Evolutionary conservation across 441 rosid genomes (phyloP).

Genomic region (Gossypium schwendimanii): DNA sequence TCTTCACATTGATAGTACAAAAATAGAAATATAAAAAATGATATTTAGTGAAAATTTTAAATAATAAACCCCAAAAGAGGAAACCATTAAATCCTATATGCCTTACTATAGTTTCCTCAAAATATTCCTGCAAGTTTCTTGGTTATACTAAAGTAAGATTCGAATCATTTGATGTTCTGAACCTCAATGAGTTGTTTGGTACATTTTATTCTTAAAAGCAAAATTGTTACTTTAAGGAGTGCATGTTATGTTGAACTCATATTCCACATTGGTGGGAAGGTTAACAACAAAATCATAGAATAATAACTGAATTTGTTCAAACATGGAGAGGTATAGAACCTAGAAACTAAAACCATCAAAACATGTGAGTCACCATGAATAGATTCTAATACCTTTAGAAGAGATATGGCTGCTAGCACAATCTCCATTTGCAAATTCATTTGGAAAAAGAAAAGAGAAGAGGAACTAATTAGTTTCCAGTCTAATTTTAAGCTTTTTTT

Average conservation of each 20-base stretch:
- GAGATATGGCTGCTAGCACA: neutral
- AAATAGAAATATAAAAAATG: neutral
- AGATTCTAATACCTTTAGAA: neutral
- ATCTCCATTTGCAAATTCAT: neutral
- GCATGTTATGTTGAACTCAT: neutral
- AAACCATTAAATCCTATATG: neutral
- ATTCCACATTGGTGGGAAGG: neutral
- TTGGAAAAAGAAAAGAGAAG: neutral
- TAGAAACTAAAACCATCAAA: neutral
- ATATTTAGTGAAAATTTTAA: neutral
- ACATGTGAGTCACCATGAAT: neutral
- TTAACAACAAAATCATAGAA: neutral
- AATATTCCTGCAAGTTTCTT: neutral
- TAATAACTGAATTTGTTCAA: neutral
- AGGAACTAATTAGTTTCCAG: slow-evolving; percentile 1
- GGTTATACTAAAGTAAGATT: neutral
- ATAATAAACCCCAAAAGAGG: neutral
- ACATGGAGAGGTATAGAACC: neutral
- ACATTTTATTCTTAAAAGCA: neutral
- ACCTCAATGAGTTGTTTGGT: neutral
- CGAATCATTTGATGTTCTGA: neutral
- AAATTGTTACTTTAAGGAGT: neutral
- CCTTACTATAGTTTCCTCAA: neutral
- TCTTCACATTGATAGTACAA: neutral
- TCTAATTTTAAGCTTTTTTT: neutral